Percentiles rank a stretch among this genome's conserved stretches.
These are phyloP conservation scores for Aspergillus indologenus DNA, from an alignment of 495 filamentous ascomycete genomes.

Conservation along the genomic window DNA sequence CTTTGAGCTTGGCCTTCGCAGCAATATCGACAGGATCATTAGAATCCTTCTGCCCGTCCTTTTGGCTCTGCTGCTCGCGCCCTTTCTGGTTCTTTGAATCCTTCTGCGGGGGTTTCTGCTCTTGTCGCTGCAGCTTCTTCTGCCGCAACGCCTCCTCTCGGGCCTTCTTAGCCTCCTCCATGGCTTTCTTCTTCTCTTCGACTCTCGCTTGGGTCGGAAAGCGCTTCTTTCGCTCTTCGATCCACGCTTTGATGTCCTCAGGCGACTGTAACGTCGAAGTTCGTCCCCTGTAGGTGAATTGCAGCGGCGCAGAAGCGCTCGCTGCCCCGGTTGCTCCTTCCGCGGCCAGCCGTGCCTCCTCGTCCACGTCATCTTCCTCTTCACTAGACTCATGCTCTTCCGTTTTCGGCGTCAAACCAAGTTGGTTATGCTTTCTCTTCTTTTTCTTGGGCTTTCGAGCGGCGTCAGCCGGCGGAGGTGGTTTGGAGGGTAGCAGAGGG, in stretches of 20 bases:
- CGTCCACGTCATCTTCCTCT: conserved; percentile 71
- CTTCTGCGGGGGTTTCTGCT: conserved; percentile 30
- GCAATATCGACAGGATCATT: conserved; percentile 35
- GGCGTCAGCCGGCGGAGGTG: conserved; percentile 45
- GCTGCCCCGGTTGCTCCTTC: conserved; percentile 20
- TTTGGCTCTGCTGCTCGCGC: conserved; percentile 22
- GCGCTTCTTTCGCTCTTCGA: conserved; percentile 71
- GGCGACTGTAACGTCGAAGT: conserved; percentile 49
- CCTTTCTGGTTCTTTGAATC: conserved; percentile 27
- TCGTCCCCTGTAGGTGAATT: conserved; percentile 42
- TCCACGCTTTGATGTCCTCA: conserved; percentile 74
- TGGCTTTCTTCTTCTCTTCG: conserved; percentile 47
- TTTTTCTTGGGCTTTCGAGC: conserved; percentile 63
- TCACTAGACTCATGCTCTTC: conserved; percentile 67
- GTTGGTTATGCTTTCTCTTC: conserved; percentile 72
- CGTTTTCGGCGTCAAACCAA: conserved; percentile 75
- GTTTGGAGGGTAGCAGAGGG: conserved; percentile 55
- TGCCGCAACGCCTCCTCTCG: conserved; percentile 31
- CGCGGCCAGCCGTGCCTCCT: conserved; percentile 54
- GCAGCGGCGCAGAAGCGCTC: conserved; percentile 31
- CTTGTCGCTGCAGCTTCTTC: conserved; percentile 27
- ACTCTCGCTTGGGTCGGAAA: conserved; percentile 71
- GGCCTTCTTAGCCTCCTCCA: conserved; percentile 41
- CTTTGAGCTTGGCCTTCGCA: conserved; percentile 45
- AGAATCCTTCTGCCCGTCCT: conserved; percentile 26